Evolutionary conservation across 192 early-diverging fungal species (phyloP).

Genomic region (Pilobolus umbonatus): DNA sequence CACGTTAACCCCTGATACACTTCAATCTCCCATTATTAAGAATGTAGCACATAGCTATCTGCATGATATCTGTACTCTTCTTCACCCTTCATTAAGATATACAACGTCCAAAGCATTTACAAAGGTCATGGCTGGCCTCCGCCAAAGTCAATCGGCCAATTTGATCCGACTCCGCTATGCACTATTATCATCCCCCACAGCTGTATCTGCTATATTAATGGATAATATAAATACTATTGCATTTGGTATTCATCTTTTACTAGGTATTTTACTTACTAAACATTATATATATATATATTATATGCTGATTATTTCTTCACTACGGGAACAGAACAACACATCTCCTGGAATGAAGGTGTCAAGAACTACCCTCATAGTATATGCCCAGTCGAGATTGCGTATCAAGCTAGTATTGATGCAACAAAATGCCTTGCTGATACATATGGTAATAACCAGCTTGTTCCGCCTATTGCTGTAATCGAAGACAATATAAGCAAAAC

Average conservation of each 20-base stretch:
- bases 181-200: slow-evolving; percentile 10
- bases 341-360: slow-evolving; percentile 12
- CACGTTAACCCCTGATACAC: slow-evolving; percentile 6
- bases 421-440: slow-evolving; percentile 13
- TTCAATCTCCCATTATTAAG: slow-evolving; percentile 17
- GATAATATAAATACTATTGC: slow-evolving; percentile 21
- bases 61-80: slow-evolving; percentile 20
- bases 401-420: slow-evolving; percentile 20
- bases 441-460: neutral
- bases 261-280: too few species aligned
- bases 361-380: slow-evolving; percentile 18
- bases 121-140: slow-evolving; percentile 10
- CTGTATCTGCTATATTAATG: slow-evolving; percentile 14
- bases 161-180: slow-evolving; percentile 26
- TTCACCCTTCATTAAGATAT: slow-evolving; percentile 8
- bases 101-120: slow-evolving; percentile 15
- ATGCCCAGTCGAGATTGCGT: slow-evolving; percentile 18
- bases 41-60: slow-evolving; percentile 25
- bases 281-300: too few species aligned
- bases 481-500: neutral
- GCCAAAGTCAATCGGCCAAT: slow-evolving; percentile 20
- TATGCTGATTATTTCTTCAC: too few species aligned
- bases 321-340: slow-evolving; percentile 28
- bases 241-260: slow-evolving; percentile 18
- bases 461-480: slow-evolving; percentile 18